Conservation (phyloP, 208 protist genomes). For the Naegleria fowleri region DNA sequence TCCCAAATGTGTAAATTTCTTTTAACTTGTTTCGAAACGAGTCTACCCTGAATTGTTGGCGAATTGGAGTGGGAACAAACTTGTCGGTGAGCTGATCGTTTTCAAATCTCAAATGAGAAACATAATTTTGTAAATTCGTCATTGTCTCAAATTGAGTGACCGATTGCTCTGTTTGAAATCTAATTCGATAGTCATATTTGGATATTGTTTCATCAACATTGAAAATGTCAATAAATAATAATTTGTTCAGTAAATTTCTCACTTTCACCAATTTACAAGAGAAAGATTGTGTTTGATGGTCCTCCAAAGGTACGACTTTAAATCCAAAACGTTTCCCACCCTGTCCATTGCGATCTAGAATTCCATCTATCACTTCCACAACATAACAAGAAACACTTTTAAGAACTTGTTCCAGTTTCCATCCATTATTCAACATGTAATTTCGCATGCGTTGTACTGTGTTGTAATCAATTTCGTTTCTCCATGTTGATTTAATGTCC, state of each 20-base stretch:
- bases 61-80: neutral
- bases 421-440: neutral
- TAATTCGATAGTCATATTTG: neutral
- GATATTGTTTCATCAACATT: neutral
- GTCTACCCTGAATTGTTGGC: neutral
- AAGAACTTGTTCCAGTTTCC: neutral
- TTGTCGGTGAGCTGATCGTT: neutral
- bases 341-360: neutral
- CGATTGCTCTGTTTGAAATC: neutral
- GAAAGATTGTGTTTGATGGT: too few species aligned
- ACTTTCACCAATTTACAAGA: neutral
- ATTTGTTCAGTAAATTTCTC: neutral
- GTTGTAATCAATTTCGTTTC: neutral
- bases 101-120: neutral
- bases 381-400: neutral
- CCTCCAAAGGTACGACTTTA: neutral
- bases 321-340: neutral
- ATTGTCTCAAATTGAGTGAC: neutral
- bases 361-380: neutral
- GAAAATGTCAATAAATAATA: neutral
- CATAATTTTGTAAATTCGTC: neutral
- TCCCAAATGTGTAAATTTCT: neutral
- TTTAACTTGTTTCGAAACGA: neutral
- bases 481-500: neutral
- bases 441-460: neutral